A percentile compares a stretch with the other conserved stretches of the same genome.
Conservation (phyloP, 2,329 filamentous ascomycete genomes). For the Ceratocystis smalleyi region DNA sequence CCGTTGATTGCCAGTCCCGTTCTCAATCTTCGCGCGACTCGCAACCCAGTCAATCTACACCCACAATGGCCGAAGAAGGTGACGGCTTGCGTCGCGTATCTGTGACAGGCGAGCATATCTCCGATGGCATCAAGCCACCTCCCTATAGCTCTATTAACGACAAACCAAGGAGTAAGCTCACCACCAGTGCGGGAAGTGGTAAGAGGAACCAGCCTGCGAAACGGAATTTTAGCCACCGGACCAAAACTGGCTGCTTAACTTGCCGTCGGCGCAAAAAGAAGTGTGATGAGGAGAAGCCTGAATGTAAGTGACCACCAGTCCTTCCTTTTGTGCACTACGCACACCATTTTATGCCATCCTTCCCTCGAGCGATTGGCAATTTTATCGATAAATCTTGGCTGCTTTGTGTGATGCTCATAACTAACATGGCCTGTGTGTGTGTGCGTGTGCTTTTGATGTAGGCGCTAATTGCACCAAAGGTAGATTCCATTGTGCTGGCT, state of each 20-base stretch:
- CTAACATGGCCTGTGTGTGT: not conserved
- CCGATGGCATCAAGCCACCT: slow-evolving; percentile 19
- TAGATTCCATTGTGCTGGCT: slow-evolving; percentile 81
- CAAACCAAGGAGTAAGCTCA: slow-evolving; percentile 30
- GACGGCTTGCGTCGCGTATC: slow-evolving; percentile 32
- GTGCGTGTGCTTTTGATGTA: slow-evolving; percentile 23
- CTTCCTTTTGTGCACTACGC: not conserved
- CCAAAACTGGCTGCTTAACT: slow-evolving; percentile 89
- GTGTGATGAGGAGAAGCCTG: slow-evolving; percentile 84
- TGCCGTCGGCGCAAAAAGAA: slow-evolving; percentile 92
- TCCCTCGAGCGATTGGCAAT: not conserved
- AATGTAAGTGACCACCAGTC: slow-evolving; percentile 43
- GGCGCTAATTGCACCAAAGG: slow-evolving; percentile 82
- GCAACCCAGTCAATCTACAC: slow-evolving; percentile 33
- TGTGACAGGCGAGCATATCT: slow-evolving; percentile 35
- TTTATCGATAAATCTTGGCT: not conserved
- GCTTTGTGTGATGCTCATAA: not conserved
- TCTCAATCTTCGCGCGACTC: slow-evolving; percentile 34
- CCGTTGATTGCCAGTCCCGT: slow-evolving; percentile 34
- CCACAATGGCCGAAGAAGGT: slow-evolving; percentile 35
- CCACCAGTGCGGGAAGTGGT: slow-evolving; percentile 36
- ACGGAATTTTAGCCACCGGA: slow-evolving; percentile 81
- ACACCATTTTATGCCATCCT: not conserved
- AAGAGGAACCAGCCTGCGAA: slow-evolving; percentile 36
- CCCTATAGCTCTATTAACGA: slow-evolving; percentile 30